phyloP scores from a whole-genome alignment of 495 filamentous ascomycete species.

The Chaetomium cochliodes region DNA sequence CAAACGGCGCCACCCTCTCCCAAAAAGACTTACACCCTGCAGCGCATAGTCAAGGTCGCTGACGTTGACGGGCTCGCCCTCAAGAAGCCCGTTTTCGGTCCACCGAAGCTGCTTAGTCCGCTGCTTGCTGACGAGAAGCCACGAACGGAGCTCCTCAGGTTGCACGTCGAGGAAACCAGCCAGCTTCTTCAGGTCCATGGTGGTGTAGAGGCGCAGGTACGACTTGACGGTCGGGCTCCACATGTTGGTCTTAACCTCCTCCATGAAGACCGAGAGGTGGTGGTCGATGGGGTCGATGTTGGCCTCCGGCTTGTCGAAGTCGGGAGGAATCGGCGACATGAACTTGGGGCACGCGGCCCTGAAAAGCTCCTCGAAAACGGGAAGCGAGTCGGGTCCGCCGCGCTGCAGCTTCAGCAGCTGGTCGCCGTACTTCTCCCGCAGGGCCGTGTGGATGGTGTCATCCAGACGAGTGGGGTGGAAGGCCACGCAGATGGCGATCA shows the following conservation, averaged over 20 bases:
- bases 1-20: too few species aligned
- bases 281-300: conserved; percentile 98
- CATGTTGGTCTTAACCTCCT: conserved; percentile 97
- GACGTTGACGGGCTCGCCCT: conserved; percentile 86
- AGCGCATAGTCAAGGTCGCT: conserved; percentile 96
- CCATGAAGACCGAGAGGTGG: conserved; percentile 97
- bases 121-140: conserved; percentile 97
- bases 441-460: conserved; percentile 96
- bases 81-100: conserved; percentile 83
- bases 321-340: conserved; percentile 93
- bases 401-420: conserved; percentile 93
- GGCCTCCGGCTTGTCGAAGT: conserved; percentile 90
- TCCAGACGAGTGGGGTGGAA: conserved; percentile 95
- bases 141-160: conserved; percentile 84
- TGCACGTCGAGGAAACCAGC: conserved; percentile 94
- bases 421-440: conserved; percentile 98
- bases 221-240: conserved; percentile 92
- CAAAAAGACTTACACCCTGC: conserved; percentile 66
- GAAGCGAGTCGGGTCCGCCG: conserved; percentile 89
- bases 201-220: conserved; percentile 98
- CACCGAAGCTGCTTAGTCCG: conserved; percentile 93
- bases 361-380: conserved; percentile 97
- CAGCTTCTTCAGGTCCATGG: conserved; percentile 98
- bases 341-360: conserved; percentile 95
- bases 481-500: conserved; percentile 97